Base-by-base conservation (phyloP, 2,329 filamentous ascomycete genomes). In the Exophiala sp. region DNA sequence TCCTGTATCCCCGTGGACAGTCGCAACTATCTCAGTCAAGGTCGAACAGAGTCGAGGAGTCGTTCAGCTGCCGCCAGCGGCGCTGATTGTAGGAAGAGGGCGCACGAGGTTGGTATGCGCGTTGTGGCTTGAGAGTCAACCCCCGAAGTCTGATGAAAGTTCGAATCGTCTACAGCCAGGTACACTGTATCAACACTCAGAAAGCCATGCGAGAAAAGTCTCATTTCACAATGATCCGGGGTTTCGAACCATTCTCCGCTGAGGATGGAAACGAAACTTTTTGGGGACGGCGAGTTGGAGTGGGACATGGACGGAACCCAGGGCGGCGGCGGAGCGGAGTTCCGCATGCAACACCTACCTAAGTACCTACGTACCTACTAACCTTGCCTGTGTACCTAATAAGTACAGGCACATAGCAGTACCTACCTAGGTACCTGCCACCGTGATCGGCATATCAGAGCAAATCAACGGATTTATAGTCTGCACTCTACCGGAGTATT, bases 21-120 rank as follows among this genome's bases (percentile, higher is more conserved):
- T n/a, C n/a, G n/a, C n/a, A n/a, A n/a, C n/a, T n/a, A n/a, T n/a
- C n/a, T n/a, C n/a, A n/a, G n/a, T n/a, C n/a, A n/a, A n/a, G n/a
- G n/a, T n/a, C n/a, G n/a, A n/a, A n/a, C n/a, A n/a, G n/a, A n/a
- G n/a, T n/a, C n/a, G n/a, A n/a, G n/a, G 7, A 32, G 29, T 32
- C 21, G 8, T n/a, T 35, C 32, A 40, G 44, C 44, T 29, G 29
- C 47, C 44, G 47, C 50, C 50, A 48, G 50, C 50, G 48, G 50
- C 45, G 41, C 50, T 37, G 35, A 32, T n/a, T 11, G 32, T 24
- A 23, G 21, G 14, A 16, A 41, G 19, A 14, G 21, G 23, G 37
- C 19, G 24, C 18, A 9, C 6, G 8, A 24, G 19, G 35, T 32
- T 37, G 23, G 14, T 18, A 9, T 6, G 43, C n/a, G 10, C 9